Evolutionary conservation across 306 rosid genomes (phyloP), one percentile per base, ranked within the genome.

Genomic region (Oxytropis ochrocephala): DNA sequence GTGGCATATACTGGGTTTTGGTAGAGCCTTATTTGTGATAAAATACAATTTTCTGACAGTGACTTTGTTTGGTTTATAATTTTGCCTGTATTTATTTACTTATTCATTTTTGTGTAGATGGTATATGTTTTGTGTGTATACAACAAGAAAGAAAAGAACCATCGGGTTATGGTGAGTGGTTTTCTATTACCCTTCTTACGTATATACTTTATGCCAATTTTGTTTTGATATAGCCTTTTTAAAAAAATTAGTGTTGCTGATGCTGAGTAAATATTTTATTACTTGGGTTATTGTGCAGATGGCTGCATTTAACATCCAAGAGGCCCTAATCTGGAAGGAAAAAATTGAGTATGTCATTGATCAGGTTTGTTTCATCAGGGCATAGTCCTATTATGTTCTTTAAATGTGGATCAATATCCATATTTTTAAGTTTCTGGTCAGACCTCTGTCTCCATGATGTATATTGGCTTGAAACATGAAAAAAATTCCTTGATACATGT

Each of bases 231-330:
- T 33, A 30, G 1, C 5, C 18, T 47, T 32, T 42, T 18, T 16
- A 32, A 11, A 41, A 33, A 52, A 21, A 21, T 21, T 21, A 21
- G 6, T 43, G 38, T 53, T 41, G 11, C 60, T 60, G 63, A 29
- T 51, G 51, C 36, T 53, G 8, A 53, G 35, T 75, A 30, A 47
- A 75, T 67, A 30, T 41, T 75, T 33, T 61, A 46, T 59, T 61
- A 30, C 36, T 63, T 30, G 53, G 72, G 47, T 88, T 81, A 53
- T 36, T 78, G 61, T 64, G 62, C 84, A 94, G 99, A 91, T 94
- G 99, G 99, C 99, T 18, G 99, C 99, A 64, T 94, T 91, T 81
- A 94, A 94, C 81, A 94, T 94, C 80, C 99, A 91, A 81, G 99
- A 94, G 86, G 96, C 99, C 78, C 88, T 89, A 64, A 17, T 84